A percentile compares a stretch with the other conserved stretches of the same genome.
Evolutionary conservation across 371 early-diverging fungal species (phyloP).

Genomic region (Mortierella sp.): DNA sequence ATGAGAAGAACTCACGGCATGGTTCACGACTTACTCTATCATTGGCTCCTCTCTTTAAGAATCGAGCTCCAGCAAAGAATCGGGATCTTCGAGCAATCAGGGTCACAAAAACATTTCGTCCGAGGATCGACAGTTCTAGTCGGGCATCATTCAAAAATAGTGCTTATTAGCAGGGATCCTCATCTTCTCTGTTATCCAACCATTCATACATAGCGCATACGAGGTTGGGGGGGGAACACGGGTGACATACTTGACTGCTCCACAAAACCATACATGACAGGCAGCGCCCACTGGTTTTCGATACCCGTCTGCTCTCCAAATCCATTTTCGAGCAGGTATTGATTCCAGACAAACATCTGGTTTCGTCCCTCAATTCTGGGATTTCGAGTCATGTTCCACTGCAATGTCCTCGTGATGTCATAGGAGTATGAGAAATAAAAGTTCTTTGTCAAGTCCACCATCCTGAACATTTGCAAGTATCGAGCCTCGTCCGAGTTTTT

Average conservation of each 20-base stretch:
- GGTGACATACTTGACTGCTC: conserved; percentile 86
- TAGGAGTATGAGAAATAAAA: conserved; percentile 95
- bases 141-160: too few relatives aligned
- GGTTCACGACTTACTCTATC: conserved; percentile 69
- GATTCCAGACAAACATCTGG: conserved; percentile 97
- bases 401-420: conserved; percentile 91
- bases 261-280: conserved; percentile 95
- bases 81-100: conserved; percentile 95
- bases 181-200: too few relatives aligned
- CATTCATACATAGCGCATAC: too few relatives aligned
- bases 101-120: conserved; percentile 88
- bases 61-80: conserved; percentile 97
- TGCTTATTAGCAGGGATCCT: too few relatives aligned
- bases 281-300: conserved; percentile 87
- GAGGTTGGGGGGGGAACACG: too few relatives aligned
- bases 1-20: too few relatives aligned
- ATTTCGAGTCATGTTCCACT: conserved; percentile 81
- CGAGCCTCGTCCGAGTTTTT: conserved; percentile 83
- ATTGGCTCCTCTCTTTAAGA: conserved; percentile 96
- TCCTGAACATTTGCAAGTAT: conserved; percentile 78
- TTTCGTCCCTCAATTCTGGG: conserved; percentile 58
- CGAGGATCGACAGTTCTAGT: conserved; percentile 65
- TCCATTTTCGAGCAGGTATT: conserved; percentile 80
- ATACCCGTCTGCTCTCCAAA: conserved; percentile 68
- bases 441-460: conserved; percentile 86